Conservation (phyloP, 1,284 basidiomycete species). For the Inonotus obliquus region DNA sequence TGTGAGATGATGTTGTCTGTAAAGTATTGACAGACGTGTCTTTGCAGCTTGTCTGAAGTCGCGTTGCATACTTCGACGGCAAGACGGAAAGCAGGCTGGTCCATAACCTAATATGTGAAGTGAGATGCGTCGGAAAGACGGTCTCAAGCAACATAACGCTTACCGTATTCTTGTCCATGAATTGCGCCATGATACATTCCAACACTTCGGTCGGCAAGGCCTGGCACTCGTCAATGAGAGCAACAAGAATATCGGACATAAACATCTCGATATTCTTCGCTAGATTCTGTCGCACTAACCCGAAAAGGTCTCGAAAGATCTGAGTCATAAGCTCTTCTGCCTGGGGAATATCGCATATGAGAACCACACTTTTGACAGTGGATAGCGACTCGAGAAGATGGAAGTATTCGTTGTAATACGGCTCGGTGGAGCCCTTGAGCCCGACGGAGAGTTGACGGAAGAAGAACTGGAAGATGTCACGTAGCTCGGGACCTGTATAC, state of each 20-base stretch:
- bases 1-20: conserved; percentile 77
- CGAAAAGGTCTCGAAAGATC: conserved; percentile 83
- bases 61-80: conserved; percentile 85
- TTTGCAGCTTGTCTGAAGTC: conserved; percentile 83
- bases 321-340: conserved; percentile 83
- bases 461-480: conserved; percentile 96
- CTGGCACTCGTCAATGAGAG: conserved; percentile 84
- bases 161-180: conserved; percentile 58
- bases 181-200: conserved; percentile 82
- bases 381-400: conserved; percentile 90
- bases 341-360: conserved; percentile 87
- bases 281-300: conserved; percentile 74
- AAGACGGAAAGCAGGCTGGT: conserved; percentile 79
- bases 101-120: conserved; percentile 46
- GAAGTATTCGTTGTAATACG: conserved; percentile 88
- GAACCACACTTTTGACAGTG: conserved; percentile 90
- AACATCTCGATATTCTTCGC: conserved; percentile 88
- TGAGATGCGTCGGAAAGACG: conserved; percentile 12
- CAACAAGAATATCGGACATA: conserved; percentile 84
- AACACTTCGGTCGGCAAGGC: conserved; percentile 75
- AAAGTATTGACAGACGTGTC: conserved; percentile 88
- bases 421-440: conserved; percentile 64
- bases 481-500: conserved; percentile 82
- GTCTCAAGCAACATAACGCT: background rate
- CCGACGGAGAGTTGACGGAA: conserved; percentile 76